phyloP scores from a whole-genome alignment of 495 filamentous ascomycete species.

The Trichoderma virens region DNA sequence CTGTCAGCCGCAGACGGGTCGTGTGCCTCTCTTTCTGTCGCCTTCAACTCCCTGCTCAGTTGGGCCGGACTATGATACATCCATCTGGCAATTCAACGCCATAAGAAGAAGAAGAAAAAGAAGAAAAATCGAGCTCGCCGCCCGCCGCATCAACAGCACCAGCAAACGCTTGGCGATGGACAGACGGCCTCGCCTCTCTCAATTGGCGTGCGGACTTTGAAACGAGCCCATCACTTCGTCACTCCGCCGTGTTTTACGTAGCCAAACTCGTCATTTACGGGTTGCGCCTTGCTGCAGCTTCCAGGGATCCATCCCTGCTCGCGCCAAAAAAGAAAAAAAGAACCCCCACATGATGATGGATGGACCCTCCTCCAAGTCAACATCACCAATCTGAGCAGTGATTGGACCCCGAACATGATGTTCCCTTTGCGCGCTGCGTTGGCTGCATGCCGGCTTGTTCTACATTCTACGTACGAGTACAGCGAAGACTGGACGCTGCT shows the following conservation, averaged over 20 bases:
- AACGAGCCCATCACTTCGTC: constrained; percentile 7
- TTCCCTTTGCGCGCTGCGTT: not conserved
- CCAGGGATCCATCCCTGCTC: not conserved
- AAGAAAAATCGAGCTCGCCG: not conserved
- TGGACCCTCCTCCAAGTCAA: constrained; percentile 4
- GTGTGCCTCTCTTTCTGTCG: not conserved
- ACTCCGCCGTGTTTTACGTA: constrained; percentile 7
- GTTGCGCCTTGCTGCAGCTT: constrained; percentile 6
- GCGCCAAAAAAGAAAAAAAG: not conserved
- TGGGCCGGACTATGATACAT: not conserved
- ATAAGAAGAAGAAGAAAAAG: not conserved
- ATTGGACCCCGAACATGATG: not conserved
- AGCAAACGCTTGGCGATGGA: not conserved
- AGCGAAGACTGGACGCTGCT: not conserved
- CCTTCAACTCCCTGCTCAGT: not conserved
- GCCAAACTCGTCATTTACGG: constrained; percentile 5
- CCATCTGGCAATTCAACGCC: not conserved
- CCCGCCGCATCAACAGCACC: not conserved
- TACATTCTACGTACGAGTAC: not conserved
- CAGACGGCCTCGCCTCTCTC: not conserved
- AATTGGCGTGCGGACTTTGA: constrained; percentile 4
- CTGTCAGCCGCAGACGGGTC: not conserved
- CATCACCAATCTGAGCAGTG: not conserved
- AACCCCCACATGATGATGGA: constrained; percentile 9
- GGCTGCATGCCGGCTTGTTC: not conserved